Conservation (phyloP, 371 early-diverging fungal species). For the Mucor mucedo region DNA sequence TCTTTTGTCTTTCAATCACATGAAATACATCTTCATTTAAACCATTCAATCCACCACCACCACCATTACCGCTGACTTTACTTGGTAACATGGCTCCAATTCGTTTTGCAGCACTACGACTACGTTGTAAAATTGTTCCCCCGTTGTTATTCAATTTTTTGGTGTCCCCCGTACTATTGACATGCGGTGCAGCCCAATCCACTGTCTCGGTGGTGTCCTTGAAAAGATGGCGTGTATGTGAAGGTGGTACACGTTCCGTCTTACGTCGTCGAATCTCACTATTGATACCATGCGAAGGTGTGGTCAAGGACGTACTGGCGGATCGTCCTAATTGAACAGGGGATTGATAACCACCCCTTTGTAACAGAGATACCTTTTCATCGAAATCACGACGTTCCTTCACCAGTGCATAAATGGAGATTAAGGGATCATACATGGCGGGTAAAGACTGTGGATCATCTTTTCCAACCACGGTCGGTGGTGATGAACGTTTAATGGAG, state of each 20-base stretch:
- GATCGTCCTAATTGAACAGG: constrained; percentile 31
- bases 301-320: constrained; percentile 29
- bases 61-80: no score
- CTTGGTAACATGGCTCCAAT: constrained; percentile 20
- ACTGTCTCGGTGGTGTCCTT: neutral
- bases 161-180: neutral
- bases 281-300: neutral
- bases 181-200: constrained; percentile 23
- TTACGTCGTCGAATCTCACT: constrained; percentile 17
- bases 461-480: neutral
- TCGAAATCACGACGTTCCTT: constrained; percentile 62
- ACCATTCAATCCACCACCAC: neutral
- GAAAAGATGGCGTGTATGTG: constrained; percentile 19
- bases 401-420: constrained; percentile 88
- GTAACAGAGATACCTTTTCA: constrained; percentile 14
- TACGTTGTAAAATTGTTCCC: constrained; percentile 22
- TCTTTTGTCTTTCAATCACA: neutral
- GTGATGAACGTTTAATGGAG: neutral
- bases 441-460: constrained; percentile 48
- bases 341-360: constrained; percentile 23
- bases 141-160: constrained; percentile 5
- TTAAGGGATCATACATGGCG: constrained; percentile 67
- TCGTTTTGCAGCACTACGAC: constrained; percentile 31
- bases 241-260: constrained; percentile 33
- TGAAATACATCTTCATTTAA: constrained; percentile 1